These are phyloP conservation scores for Xylariales sp. DNA, from an alignment of 2,329 filamentous ascomycete species.

Conservation along the genomic window DNA sequence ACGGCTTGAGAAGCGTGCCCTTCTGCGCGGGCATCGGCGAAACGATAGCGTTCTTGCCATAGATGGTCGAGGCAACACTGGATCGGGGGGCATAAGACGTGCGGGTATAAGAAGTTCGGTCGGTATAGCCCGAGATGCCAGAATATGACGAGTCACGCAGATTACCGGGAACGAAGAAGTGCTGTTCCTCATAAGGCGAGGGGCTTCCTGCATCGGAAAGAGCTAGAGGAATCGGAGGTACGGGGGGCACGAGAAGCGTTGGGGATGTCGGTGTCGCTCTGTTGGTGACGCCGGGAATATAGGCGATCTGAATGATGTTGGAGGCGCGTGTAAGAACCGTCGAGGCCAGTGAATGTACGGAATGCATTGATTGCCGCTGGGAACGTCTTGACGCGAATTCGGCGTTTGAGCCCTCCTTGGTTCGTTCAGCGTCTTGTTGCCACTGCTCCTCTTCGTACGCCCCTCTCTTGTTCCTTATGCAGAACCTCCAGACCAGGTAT, in stretches of 20 bases:
- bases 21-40: slow-evolving; percentile 74
- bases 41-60: slow-evolving; percentile 84
- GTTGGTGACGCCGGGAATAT: slow-evolving; percentile 96
- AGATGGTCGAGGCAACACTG: slow-evolving; percentile 89
- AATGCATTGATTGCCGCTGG: slow-evolving; percentile 72
- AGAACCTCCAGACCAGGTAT: slow-evolving; percentile 83
- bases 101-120: slow-evolving; percentile 57
- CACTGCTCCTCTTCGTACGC: slow-evolving; percentile 55
- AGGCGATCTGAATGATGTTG: slow-evolving; percentile 99
- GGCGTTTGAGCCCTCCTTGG: slow-evolving; percentile 29
- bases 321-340: slow-evolving; percentile 93
- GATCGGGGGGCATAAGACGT: slow-evolving; percentile 57
- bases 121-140: slow-evolving; percentile 60
- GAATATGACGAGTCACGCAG: slow-evolving; percentile 90
- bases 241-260: slow-evolving; percentile 77
- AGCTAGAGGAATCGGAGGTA: slow-evolving; percentile 79
- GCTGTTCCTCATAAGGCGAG: slow-evolving; percentile 64
- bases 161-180: slow-evolving; percentile 90
- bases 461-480: slow-evolving; percentile 72
- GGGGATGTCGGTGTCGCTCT: slow-evolving; percentile 81
- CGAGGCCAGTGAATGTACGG: slow-evolving; percentile 88
- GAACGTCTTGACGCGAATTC: slow-evolving; percentile 44
- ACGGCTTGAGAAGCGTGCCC: slow-evolving; percentile 81
- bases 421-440: slow-evolving; percentile 49
- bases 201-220: slow-evolving; percentile 55